Conservation (phyloP, 768 basidiomycete genomes). For the Coprinopsis sp. region DNA sequence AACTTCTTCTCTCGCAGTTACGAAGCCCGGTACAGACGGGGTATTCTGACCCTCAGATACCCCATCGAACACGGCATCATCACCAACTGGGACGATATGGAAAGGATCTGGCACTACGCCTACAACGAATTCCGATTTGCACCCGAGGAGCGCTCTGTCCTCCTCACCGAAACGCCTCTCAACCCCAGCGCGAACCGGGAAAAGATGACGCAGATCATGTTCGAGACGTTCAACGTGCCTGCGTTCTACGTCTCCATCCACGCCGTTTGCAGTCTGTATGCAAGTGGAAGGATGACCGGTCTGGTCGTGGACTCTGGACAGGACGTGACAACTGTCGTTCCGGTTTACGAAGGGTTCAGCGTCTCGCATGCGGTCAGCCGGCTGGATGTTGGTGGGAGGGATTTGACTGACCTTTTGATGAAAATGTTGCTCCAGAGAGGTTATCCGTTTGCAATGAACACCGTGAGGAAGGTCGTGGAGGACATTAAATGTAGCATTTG, state of each 20-base stretch:
- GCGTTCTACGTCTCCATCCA: conserved; percentile 81
- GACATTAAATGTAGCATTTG: conserved; percentile 79
- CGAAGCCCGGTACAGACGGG: conserved; percentile 86
- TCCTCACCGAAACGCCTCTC: conserved; percentile 80
- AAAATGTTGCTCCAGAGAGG: neutral
- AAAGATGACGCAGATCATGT: conserved; percentile 63
- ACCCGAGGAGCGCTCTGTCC: conserved; percentile 76
- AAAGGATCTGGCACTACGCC: conserved; percentile 1
- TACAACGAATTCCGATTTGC: conserved; percentile 71
- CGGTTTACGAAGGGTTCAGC: conserved; percentile 80
- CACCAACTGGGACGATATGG: conserved; percentile 3
- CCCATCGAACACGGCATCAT: conserved; percentile 26
- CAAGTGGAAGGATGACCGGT: conserved; percentile 82
- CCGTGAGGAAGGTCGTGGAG: conserved; percentile 63
- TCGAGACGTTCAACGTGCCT: conserved; percentile 75
- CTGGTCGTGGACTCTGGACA: conserved; percentile 88
- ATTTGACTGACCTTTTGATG: conserved; percentile 14
- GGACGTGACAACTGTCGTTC: conserved; percentile 86
- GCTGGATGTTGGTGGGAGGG: conserved; percentile 66
- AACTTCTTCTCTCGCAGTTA: conserved; percentile 44
- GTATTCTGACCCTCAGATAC: conserved; percentile 81
- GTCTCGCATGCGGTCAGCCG: conserved; percentile 80
- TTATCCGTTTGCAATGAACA: neutral
- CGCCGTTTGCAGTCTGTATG: conserved; percentile 76
- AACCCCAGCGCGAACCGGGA: conserved; percentile 50